Evolutionary conservation across 768 basidiomycete species (phyloP).

Genomic region (Imleria badia): DNA sequence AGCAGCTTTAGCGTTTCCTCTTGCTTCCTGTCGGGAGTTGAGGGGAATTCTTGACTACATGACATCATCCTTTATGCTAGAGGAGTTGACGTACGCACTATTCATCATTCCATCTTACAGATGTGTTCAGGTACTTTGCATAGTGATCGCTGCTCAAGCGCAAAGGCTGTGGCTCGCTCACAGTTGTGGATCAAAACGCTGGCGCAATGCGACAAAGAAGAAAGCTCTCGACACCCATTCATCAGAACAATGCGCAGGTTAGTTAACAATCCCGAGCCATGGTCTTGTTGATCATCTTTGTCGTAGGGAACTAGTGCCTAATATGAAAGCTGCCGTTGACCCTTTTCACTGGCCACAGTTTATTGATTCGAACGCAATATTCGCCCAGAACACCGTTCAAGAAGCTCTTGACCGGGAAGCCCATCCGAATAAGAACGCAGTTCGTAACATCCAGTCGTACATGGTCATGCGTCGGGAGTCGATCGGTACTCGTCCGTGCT

Average conservation of each 20-base stretch:
- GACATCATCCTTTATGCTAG: slow-evolving; percentile 32
- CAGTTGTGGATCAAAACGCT: slow-evolving; percentile 27
- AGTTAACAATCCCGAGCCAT: background rate
- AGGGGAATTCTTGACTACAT: slow-evolving; percentile 28
- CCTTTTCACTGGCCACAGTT: slow-evolving; percentile 32
- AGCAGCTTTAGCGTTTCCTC: slow-evolving; percentile 25
- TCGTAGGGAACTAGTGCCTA: slow-evolving; percentile 23
- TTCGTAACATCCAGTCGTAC: slow-evolving; percentile 25
- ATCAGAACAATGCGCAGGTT: slow-evolving; percentile 27
- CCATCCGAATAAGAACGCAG: slow-evolving; percentile 7
- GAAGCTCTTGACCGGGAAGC: slow-evolving; percentile 30
- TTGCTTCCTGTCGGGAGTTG: slow-evolving; percentile 21
- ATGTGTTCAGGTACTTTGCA: background rate
- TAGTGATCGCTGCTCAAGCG: slow-evolving; percentile 29
- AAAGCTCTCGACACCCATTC: slow-evolving; percentile 22
- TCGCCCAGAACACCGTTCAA: slow-evolving; percentile 21
- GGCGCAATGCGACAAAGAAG: slow-evolving; percentile 14
- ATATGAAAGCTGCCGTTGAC: slow-evolving; percentile 22
- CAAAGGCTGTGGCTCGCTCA: slow-evolving; percentile 12
- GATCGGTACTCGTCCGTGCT: slow-evolving; percentile 29
- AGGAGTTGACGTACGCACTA: slow-evolving; percentile 26
- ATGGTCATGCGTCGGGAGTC: slow-evolving; percentile 30
- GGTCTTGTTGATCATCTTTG: background rate
- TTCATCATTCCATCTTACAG: background rate
- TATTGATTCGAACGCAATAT: slow-evolving; percentile 18